A percentile compares a stretch with the other conserved stretches of the same genome.
Conservation (phyloP, 306 rosid species). For the Vicia villosa region DNA sequence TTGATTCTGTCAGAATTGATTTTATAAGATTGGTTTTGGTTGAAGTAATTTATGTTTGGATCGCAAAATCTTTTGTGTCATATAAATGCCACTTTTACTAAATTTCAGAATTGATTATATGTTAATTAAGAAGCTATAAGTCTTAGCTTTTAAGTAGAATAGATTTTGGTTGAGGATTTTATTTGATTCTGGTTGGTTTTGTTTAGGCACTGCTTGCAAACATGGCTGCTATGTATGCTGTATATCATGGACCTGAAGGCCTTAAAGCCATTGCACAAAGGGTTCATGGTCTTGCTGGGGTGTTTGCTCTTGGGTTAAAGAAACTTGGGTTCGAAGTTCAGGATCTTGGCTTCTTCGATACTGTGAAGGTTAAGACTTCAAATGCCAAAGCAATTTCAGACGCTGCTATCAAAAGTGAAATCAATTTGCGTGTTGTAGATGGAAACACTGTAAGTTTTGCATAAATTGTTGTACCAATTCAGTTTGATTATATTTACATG, state of each 20-base stretch:
- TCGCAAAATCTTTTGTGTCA: neutral
- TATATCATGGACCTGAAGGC: conserved; percentile 98
- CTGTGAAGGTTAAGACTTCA: conserved; percentile 75
- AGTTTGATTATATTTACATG: conserved; percentile 24
- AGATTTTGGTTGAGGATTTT: conserved; percentile 32
- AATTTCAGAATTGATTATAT: neutral
- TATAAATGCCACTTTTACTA: neutral
- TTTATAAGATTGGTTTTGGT: no score
- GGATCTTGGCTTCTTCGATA: conserved; percentile 92
- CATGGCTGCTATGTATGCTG: conserved; percentile 99
- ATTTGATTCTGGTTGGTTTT: conserved; percentile 33
- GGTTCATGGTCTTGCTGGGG: conserved; percentile 96
- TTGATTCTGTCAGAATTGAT: no score
- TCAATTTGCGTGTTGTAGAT: conserved; percentile 80
- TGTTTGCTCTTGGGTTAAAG: conserved; percentile 83
- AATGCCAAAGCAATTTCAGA: conserved; percentile 74
- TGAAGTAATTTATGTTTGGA: neutral
- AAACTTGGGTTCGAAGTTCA: conserved; percentile 95
- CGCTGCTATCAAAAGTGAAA: conserved; percentile 69
- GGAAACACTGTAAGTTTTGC: conserved; percentile 67
- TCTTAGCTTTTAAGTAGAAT: neutral
- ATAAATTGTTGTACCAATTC: conserved; percentile 19
- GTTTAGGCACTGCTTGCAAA: conserved; percentile 93
- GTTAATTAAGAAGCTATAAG: neutral
- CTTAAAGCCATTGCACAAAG: conserved; percentile 80